Base-by-base conservation (phyloP, 163 green algal genomes). In the Picocystis sp. region DNA sequence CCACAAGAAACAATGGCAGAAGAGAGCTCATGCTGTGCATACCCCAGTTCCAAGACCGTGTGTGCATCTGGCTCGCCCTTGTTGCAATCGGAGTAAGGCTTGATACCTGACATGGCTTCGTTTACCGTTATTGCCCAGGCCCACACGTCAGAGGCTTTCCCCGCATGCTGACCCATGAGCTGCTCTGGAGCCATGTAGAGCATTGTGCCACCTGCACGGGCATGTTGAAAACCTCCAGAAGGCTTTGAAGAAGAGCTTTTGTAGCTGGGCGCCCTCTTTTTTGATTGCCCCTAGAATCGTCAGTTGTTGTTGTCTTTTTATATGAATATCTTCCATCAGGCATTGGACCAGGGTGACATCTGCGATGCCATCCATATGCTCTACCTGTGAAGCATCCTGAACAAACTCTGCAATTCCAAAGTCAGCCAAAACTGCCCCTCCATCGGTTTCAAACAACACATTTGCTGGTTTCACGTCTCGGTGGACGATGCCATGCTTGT, bases 1-100 rank as follows among this genome's bases (percentile, higher is more conserved):
- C 29, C 29, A 38, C 29, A 38, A 8, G 29, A 38, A 38, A 38
- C 29, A 38, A 38, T 38, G 29, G 29, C 29, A 38, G 29, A 38
- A 8, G 29, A 38, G 29, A 38, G 29, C 29, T 38, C 29, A 38
- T 38, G 29, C 29, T 38, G 29, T 8, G 29, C 72, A 60, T 93
- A 93, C 13, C 83, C 75, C 69, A 89, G 81, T 59, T 95, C 85
- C 41, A 97, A 66, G 14, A 95, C 72, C 0, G 88, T 97, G 70
- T 96, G 88, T 0, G 71, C 69, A 38, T 86, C 76, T 11, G 87
- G 84, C 62, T 89, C 87, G 65, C 91, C 81, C 55, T 83, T 77
- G 1, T 66, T 84, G 77, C 71, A 84, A 58, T 90, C 81, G 6
- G 70, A 78, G 53, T 82, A 89, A 8, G 77, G 79, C 41, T 47